Percentiles rank a stretch among this genome's conserved stretches.
These are phyloP conservation scores for Trametes cingulata DNA, from an alignment of 768 basidiomycete genomes.

Conservation along the genomic window DNA sequence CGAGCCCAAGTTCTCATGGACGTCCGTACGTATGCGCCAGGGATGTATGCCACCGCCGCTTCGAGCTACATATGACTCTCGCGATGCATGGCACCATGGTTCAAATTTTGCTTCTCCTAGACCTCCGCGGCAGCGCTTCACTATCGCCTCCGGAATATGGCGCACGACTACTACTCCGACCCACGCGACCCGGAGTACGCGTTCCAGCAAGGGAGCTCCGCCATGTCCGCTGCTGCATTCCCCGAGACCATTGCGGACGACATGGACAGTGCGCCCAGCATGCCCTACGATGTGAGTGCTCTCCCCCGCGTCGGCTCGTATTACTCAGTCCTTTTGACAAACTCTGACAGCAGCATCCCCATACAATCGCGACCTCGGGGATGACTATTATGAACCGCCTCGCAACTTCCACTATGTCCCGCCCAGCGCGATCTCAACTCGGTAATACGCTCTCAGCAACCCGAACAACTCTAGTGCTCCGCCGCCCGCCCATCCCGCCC, in stretches of 20 bases:
- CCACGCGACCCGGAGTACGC: too few relatives aligned
- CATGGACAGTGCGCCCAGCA: too few relatives aligned
- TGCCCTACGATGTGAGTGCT: not conserved
- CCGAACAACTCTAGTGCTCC: conserved; percentile 10
- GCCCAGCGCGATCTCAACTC: conserved; percentile 9
- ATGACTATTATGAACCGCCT: not conserved
- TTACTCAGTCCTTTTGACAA: not conserved
- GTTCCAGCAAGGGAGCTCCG: too few relatives aligned
- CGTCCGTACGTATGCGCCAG: not conserved
- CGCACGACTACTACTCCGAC: too few relatives aligned
- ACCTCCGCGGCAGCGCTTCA: too few relatives aligned
- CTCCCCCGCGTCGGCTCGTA: too few relatives aligned
- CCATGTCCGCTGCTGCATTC: too few relatives aligned
- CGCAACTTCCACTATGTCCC: conserved; percentile 9
- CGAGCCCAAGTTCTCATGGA: not conserved
- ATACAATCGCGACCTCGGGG: not conserved
- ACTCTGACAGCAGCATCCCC: not conserved
- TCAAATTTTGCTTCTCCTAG: too few relatives aligned
- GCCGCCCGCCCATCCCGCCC: not conserved
- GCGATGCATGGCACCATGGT: not conserved
- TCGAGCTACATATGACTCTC: not conserved
- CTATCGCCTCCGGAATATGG: too few relatives aligned
- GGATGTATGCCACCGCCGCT: not conserved
- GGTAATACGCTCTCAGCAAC: conserved; percentile 15
- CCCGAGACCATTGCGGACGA: too few relatives aligned